These are phyloP conservation scores for Stephania japonica DNA, from an alignment of 164 flowering plant species.

Conservation along the genomic window DNA sequence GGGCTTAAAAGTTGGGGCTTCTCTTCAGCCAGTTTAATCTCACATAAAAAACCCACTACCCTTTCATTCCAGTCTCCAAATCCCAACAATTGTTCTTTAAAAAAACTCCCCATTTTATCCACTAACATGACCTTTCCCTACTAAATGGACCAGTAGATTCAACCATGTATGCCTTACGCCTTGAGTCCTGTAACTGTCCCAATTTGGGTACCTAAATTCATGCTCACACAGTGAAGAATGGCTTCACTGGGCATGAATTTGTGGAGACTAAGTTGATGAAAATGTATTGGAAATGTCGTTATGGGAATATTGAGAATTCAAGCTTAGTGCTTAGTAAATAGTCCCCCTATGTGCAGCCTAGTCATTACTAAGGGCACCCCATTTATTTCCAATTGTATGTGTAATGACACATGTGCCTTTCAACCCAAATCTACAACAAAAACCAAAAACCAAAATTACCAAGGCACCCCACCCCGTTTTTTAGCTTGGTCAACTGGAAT, in stretches of 20 bases:
- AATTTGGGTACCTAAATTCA: slow-evolving; percentile 47
- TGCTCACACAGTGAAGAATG: slow-evolving; percentile 44
- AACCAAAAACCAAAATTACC: no score
- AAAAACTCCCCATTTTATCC: background rate
- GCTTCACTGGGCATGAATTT: slow-evolving; percentile 50
- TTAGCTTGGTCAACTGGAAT: no score
- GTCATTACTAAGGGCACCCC: no score
- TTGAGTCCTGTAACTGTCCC: slow-evolving; percentile 45
- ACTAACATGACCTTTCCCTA: slow-evolving; percentile 7
- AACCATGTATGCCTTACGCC: slow-evolving; percentile 37
- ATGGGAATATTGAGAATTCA: slow-evolving; percentile 41
- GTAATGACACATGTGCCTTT: no score
- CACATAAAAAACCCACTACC: slow-evolving; percentile 10
- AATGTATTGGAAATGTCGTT: slow-evolving; percentile 44
- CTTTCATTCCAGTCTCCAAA: slow-evolving; percentile 7
- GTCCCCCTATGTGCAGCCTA: no score
- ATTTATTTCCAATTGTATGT: no score
- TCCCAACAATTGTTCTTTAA: background rate
- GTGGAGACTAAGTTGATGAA: slow-evolving; percentile 51
- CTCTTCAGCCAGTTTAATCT: no score
- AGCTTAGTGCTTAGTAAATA: slow-evolving; percentile 44
- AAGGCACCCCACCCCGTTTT: no score
- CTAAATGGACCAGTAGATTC: slow-evolving; percentile 27
- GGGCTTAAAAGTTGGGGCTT: no score
- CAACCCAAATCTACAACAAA: no score